Evolutionary conservation across 257 asterid genomes (phyloP).

Genomic region (Capsicum chinense): DNA sequence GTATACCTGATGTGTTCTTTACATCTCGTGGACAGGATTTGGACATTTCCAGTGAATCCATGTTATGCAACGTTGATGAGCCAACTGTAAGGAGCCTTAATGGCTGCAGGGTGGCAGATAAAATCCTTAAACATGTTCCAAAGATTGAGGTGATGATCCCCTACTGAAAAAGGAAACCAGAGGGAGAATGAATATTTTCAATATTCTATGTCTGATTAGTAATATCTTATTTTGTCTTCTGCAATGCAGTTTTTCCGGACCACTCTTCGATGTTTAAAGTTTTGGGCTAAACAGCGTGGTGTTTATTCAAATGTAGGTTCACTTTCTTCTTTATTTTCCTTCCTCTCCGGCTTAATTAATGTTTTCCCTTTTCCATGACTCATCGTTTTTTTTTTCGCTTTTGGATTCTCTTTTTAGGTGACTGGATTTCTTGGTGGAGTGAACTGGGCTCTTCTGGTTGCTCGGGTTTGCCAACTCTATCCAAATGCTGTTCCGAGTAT

Average conservation of each 20-base stretch:
- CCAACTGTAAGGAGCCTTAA: slow-evolving; percentile 92
- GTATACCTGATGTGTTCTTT: background rate
- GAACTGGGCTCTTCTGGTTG: slow-evolving; percentile 97
- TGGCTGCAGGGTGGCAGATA: slow-evolving; percentile 97
- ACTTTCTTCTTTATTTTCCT: background rate
- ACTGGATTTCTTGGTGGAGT: slow-evolving; percentile 99
- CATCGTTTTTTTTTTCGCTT: background rate
- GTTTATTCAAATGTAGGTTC: slow-evolving; percentile 89
- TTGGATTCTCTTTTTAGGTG: slow-evolving; percentile 52
- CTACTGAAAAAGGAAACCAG: background rate
- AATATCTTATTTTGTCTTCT: slow-evolving; percentile 2
- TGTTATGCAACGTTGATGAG: slow-evolving; percentile 82
- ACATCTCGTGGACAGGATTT: slow-evolving; percentile 60
- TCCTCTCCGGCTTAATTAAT: background rate
- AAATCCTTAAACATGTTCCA: slow-evolving; percentile 90
- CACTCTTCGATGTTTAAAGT: slow-evolving; percentile 78
- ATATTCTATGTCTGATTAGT: background rate
- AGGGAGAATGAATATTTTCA: background rate
- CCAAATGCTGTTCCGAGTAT: slow-evolving; percentile 95
- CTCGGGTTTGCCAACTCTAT: slow-evolving; percentile 89
- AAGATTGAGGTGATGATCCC: slow-evolving; percentile 62
- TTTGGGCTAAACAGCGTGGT: slow-evolving; percentile 96
- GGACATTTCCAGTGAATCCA: slow-evolving; percentile 76
- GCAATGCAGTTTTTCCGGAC: slow-evolving; percentile 68
- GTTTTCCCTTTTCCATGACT: background rate